phyloP scores from a whole-genome alignment of 805 yeast genomes.

The Ogataea parapolymorpha region DNA sequence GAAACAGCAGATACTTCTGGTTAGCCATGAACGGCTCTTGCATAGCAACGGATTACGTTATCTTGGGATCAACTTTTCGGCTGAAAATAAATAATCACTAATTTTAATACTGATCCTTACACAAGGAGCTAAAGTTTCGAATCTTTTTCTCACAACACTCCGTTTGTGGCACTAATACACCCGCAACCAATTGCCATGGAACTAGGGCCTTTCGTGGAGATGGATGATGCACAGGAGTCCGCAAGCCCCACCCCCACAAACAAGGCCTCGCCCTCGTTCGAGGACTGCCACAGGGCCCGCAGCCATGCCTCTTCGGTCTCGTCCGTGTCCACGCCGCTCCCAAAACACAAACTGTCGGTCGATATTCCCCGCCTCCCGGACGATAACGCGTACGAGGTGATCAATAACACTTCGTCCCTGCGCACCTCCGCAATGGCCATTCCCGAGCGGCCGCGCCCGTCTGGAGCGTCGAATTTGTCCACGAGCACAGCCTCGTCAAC shows the following conservation, averaged over 20 bases:
- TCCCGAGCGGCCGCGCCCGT: conserved; percentile 9
- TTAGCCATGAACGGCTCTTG: no score
- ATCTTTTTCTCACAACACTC: neutral
- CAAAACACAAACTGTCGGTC: conserved; percentile 17
- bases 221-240: neutral
- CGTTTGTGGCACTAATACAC: neutral
- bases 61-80: no score
- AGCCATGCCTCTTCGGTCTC: conserved; percentile 4
- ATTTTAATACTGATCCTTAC: no score
- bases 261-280: neutral
- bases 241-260: neutral
- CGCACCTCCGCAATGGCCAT: conserved; percentile 19
- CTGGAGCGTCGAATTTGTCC: conserved; percentile 14
- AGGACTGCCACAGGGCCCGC: neutral
- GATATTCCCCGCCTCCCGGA: conserved; percentile 28
- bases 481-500: conserved; percentile 24
- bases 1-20: no score
- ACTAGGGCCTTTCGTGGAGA: conserved; percentile 6
- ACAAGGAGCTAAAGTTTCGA: no score
- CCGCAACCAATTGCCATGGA: conserved; percentile 3
- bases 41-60: no score
- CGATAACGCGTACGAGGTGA: conserved; percentile 21
- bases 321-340: conserved; percentile 2
- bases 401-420: conserved; percentile 20
- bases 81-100: no score